These are phyloP conservation scores for Trametes gibbosa DNA, from an alignment of 768 basidiomycete species.

Conservation along the genomic window DNA sequence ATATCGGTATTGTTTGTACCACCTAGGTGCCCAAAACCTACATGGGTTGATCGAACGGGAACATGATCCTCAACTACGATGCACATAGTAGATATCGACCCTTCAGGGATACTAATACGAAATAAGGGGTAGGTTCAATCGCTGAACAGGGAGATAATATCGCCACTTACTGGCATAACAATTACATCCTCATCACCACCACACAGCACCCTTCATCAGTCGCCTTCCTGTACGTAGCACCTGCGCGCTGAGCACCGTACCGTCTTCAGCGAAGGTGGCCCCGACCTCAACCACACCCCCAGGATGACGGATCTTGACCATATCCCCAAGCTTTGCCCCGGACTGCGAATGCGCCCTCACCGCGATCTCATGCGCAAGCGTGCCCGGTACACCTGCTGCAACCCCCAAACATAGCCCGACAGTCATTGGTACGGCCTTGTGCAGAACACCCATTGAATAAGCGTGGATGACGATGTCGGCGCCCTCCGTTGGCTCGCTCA, in stretches of 20 bases:
- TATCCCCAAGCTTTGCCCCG: slow-evolving; percentile 14
- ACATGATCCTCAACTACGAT: too few species aligned
- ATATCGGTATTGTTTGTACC: too few species aligned
- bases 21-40: too few species aligned
- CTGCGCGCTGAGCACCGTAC: slow-evolving; percentile 53
- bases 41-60: too few species aligned
- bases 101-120: too few species aligned
- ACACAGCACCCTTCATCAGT: slow-evolving; percentile 69
- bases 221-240: slow-evolving; percentile 68
- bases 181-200: slow-evolving; percentile 42
- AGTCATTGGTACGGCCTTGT: slow-evolving; percentile 73
- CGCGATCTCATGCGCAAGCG: slow-evolving; percentile 53
- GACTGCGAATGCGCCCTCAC: slow-evolving; percentile 5
- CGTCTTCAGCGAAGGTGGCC: slow-evolving; percentile 46
- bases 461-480: slow-evolving; percentile 55
- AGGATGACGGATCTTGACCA: slow-evolving; percentile 58
- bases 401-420: slow-evolving; percentile 69
- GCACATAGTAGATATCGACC: too few species aligned
- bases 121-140: too few species aligned
- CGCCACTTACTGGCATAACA: not conserved
- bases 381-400: slow-evolving; percentile 51
- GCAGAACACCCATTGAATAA: slow-evolving; percentile 68
- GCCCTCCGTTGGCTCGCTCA: slow-evolving; percentile 38
- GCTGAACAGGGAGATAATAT: not conserved
- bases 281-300: slow-evolving; percentile 69